These are phyloP conservation scores for Trametes maxima DNA, from an alignment of 768 basidiomycete genomes.

Conservation along the genomic window DNA sequence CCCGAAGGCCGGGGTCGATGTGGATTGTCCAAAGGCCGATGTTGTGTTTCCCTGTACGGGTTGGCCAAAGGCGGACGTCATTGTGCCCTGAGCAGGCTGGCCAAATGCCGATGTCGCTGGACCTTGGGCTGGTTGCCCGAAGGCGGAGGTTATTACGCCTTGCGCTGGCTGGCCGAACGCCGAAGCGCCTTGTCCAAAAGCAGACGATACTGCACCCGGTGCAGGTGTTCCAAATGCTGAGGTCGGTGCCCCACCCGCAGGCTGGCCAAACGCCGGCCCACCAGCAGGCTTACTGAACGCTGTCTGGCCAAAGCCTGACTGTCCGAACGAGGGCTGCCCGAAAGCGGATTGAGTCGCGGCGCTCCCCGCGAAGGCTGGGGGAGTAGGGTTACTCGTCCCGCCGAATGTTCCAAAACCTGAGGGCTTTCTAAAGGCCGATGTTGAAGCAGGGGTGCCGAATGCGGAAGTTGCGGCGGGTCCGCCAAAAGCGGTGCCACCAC, in stretches of 20 bases:
- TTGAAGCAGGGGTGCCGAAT: constrained; percentile 34
- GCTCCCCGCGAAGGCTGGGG: constrained; percentile 15
- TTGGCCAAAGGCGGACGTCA: constrained; percentile 42
- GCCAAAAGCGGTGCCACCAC: not conserved
- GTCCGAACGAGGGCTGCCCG: too few species aligned
- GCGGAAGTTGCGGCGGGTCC: constrained; percentile 7
- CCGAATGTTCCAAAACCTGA: constrained; percentile 13
- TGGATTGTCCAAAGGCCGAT: constrained; percentile 37
- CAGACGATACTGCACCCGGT: constrained; percentile 34
- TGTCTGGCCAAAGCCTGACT: constrained; percentile 18
- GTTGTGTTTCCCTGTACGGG: constrained; percentile 33
- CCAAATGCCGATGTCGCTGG: constrained; percentile 16
- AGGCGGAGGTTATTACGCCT: constrained; percentile 19
- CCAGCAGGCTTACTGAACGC: constrained; percentile 12
- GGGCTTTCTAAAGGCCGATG: constrained; percentile 43
- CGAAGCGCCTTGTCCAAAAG: constrained; percentile 26
- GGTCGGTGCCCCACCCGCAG: constrained; percentile 31
- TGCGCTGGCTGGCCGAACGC: constrained; percentile 23
- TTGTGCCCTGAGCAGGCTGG: constrained; percentile 28
- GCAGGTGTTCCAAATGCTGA: constrained; percentile 40
- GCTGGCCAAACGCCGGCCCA: constrained; percentile 27
- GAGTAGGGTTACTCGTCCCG: constrained; percentile 17
- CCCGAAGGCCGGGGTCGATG: constrained; percentile 31
- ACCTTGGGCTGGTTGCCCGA: constrained; percentile 27
- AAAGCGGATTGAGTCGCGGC: constrained; percentile 27